Evolutionary conservation across 2,329 filamentous ascomycete genomes (phyloP), one percentile per base, ranked within the genome.

Genomic region (Dactylellina leptospora): DNA sequence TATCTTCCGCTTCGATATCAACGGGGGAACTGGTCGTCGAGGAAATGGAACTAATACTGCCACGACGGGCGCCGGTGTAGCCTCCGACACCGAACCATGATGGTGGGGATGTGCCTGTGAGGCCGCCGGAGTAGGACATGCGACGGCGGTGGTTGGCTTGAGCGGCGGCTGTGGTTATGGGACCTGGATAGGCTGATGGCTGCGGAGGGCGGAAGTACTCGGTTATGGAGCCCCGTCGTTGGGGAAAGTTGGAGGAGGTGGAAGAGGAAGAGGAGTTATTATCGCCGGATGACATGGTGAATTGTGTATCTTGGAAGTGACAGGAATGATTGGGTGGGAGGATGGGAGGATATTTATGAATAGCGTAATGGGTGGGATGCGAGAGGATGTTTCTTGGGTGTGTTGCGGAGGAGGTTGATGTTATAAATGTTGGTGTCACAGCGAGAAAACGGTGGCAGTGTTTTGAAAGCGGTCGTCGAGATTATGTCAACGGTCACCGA

Each of bases 111-210:
- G 84, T 85, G 74, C 89, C 89, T 2, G 88, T 89, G n/a, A 92
- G 82, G 30, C 90, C 90, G 2, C 89, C 91, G 47, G 87, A 88
- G 77, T 92, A 86, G 45, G 90, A 93, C 75, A 92, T 85, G 48
- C 90, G 87, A 70, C 90, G 87, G 68, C 87, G 86, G 74, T 85
- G 85, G 74, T 84, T 82, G 60, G 87, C 84, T 74, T 85, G 83
- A 25, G 83, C 80, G 69, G 81, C 82, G 56, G 82, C 81, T 18
- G 81, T 80, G 30, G 80, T 78, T 54, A 81, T 79, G 53, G 81
- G 78, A 45, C 79, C 79, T 27, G 84, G 82, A 75, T 85, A 85
- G 42, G 82, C 36, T 44, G 74, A 45, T 23, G 73, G 59, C 27
- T 73, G 33, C 33, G 51, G 60, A 48, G 36, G 74, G 61, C 45